A percentile compares a stretch with the other conserved stretches of the same genome.
These are phyloP conservation scores for Kwoniella heveanensis DNA, from an alignment of 768 basidiomycete genomes.

Conservation along the genomic window DNA sequence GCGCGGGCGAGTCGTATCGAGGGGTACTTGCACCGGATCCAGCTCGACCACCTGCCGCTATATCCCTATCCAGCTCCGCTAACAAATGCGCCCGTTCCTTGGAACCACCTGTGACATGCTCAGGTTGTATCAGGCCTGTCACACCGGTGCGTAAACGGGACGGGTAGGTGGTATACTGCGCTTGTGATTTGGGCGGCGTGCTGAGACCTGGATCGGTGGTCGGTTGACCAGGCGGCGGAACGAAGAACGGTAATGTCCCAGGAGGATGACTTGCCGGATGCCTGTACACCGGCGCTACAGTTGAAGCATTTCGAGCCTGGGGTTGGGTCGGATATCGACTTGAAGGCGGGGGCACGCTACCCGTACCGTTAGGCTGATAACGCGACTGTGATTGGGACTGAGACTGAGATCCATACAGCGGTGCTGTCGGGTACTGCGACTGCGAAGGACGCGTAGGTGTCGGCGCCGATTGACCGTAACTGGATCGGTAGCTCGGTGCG, in stretches of 20 bases:
- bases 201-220: slow-evolving; percentile 34
- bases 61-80: slow-evolving; percentile 43
- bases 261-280: slow-evolving; percentile 31
- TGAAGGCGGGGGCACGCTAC: not conserved
- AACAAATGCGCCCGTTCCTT: slow-evolving; percentile 39
- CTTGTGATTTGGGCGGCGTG: slow-evolving; percentile 61
- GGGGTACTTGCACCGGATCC: slow-evolving; percentile 39
- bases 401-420: slow-evolving; percentile 1
- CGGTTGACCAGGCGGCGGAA: slow-evolving; percentile 45
- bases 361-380: slow-evolving; percentile 5
- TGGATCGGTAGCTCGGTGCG: slow-evolving; percentile 4
- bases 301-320: slow-evolving; percentile 1
- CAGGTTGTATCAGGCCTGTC: slow-evolving; percentile 87
- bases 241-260: slow-evolving; percentile 40
- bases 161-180: slow-evolving; percentile 76
- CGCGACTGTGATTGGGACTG: not conserved
- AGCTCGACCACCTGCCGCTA: slow-evolving; percentile 1
- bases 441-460: slow-evolving; percentile 6
- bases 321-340: slow-evolving; percentile 1
- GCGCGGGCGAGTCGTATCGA: slow-evolving; percentile 38
- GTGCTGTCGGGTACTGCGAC: not conserved
- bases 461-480: slow-evolving; percentile 1
- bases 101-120: slow-evolving; percentile 59
- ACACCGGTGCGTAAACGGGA: slow-evolving; percentile 88
- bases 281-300: slow-evolving; percentile 17